These are phyloP conservation scores for Flueggea neowawraea DNA, from an alignment of 441 rosid genomes.

Conservation along the genomic window DNA sequence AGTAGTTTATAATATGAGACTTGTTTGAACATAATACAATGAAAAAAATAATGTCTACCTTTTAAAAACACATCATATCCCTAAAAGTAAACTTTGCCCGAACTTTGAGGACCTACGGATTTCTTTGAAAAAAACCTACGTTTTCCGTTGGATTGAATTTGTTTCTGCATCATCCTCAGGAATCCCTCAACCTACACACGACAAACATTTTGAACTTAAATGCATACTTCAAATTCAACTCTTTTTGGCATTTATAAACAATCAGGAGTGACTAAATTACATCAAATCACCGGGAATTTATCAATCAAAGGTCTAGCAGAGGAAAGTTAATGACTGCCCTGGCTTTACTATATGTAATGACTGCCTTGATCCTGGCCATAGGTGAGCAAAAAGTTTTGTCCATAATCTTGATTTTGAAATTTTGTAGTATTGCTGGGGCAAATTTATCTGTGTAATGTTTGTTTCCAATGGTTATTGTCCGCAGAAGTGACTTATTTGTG, in stretches of 20 bases:
- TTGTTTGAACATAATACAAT: too few relatives aligned
- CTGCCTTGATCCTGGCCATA: neutral
- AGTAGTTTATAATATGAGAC: too few relatives aligned
- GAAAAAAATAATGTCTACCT: constrained; percentile 36
- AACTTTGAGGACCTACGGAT: constrained; percentile 61
- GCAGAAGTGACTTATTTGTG: too few relatives aligned
- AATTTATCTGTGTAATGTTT: too few relatives aligned
- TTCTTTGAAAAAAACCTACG: constrained; percentile 90
- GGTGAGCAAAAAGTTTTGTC: too few relatives aligned
- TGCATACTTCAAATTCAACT: neutral
- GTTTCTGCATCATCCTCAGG: constrained; percentile 93
- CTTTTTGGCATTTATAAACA: neutral
- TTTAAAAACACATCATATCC: constrained; percentile 97
- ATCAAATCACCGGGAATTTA: constrained; percentile 84
- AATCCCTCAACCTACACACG: constrained; percentile 80
- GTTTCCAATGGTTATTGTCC: too few relatives aligned
- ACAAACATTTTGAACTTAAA: neutral
- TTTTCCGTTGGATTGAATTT: constrained; percentile 82
- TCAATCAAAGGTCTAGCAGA: constrained; percentile 93
- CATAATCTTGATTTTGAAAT: too few relatives aligned
- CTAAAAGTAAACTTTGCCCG: constrained; percentile 88
- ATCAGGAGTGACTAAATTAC: too few relatives aligned
- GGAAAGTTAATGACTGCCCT: too few relatives aligned
- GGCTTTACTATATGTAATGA: neutral
- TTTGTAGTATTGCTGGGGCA: too few relatives aligned